Base-by-base conservation (phyloP, 768 basidiomycete species). In the Pleurotus tuoliensis region DNA sequence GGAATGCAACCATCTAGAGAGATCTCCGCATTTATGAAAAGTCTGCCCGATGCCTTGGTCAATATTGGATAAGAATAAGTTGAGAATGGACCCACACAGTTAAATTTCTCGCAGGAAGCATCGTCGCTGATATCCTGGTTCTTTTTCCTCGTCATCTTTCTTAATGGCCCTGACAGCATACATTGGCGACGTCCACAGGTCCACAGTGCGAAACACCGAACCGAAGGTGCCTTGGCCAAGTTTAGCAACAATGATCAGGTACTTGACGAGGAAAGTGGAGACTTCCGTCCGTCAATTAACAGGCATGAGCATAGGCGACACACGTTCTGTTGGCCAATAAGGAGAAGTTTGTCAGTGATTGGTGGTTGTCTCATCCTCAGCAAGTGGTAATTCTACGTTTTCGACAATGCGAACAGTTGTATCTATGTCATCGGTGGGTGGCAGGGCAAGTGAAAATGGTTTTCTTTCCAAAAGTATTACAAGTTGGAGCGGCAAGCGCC, bases 201-300 rank as follows among this genome's bases (percentile, higher is more conserved):
- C 16, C 16, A 9, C 11, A 5, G 50, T 41, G n/a, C 30, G 50
- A 15, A 39, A 24, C 15, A 52, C 38, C 15, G 34, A 18, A 1
- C 50, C 50, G 22, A 52, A 52, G 4, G 16, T 39, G 39, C 50
- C 50, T 41, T 52, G 12, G 15, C 50, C 50, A 38, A 52, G 50
- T 40, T 39, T 18, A 8, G 37, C n/a, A 2, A 41, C 50, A 24
- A 52, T 22, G 2, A 52, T 9, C 13, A 52, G 50, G 15, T 39
- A 20, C 37, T 41, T 40, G 50, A 52, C 37, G 16, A 37, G 50
- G 20, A 52, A 52, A n/a, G 18, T 16, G 13, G 38, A 38, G 20
- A 39, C 20, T 20, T 20, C 8, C 8, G 50, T 39, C 11, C 50
- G 50, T 5, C 38, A 13, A 11, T 52, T 52, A 18, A 52, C 50